Percentiles rank a stretch among this genome's conserved stretches.
Conservation (phyloP, 2,329 filamentous ascomycete species). For the Ilyonectria destructans region DNA sequence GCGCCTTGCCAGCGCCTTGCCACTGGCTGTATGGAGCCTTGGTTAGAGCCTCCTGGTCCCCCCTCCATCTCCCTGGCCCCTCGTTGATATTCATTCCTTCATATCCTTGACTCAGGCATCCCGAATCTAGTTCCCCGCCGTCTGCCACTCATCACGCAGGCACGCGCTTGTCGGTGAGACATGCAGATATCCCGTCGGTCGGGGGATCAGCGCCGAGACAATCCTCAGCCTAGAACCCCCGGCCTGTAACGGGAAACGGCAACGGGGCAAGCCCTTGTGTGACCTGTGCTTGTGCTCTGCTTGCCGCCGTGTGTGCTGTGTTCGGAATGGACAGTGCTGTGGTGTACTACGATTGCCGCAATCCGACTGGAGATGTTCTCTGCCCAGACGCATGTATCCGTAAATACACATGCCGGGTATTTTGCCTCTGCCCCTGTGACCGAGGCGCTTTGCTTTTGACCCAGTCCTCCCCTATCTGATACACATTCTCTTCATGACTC, state of each 20-base stretch:
- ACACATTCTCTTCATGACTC: not conserved
- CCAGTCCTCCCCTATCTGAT: not conserved
- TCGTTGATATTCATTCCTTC: constrained; percentile 18
- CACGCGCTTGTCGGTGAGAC: constrained; percentile 33
- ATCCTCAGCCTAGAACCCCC: constrained; percentile 2
- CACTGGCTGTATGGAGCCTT: not conserved
- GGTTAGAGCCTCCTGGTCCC: not conserved
- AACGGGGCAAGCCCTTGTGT: constrained; percentile 30
- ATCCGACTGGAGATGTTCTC: constrained; percentile 6
- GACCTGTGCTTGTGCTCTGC: constrained; percentile 26
- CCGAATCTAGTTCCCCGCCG: constrained; percentile 1
- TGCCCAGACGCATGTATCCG: constrained; percentile 14
- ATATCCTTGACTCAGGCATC: constrained; percentile 42
- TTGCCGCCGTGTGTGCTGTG: constrained; percentile 18
- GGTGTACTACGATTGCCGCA: not conserved
- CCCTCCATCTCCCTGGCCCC: not conserved
- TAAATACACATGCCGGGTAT: constrained; percentile 1
- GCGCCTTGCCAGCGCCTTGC: not conserved
- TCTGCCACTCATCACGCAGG: constrained; percentile 26
- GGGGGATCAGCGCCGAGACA: constrained; percentile 39
- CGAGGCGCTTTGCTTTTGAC: not conserved
- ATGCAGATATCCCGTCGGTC: constrained; percentile 30
- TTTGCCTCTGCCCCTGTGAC: not conserved
- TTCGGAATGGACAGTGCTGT: constrained; percentile 14
- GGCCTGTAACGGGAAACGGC: constrained; percentile 20